These are phyloP conservation scores for Penicillium waksmanii DNA, from an alignment of 495 filamentous ascomycete genomes.

Conservation along the genomic window DNA sequence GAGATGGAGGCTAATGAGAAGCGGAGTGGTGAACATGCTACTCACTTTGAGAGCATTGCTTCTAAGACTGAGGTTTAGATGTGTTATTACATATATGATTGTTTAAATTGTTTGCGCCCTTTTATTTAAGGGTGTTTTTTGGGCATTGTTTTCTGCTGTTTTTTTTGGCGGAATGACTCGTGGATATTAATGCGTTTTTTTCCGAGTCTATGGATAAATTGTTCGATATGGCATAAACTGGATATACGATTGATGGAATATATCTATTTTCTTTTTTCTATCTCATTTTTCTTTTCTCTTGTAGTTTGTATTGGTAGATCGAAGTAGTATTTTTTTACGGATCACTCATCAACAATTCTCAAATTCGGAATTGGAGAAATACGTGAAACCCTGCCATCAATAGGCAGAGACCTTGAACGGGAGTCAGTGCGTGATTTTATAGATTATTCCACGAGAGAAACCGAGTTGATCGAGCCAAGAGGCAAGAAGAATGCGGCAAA, in stretches of 20 bases:
- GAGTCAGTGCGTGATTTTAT: too few species aligned
- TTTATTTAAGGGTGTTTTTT: too few species aligned
- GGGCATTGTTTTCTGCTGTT: not conserved
- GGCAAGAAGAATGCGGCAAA: too few species aligned
- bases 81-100: not conserved
- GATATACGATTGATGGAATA: constrained; percentile 4
- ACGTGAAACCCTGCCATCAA: too few species aligned
- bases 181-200: too few species aligned
- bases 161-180: not conserved
- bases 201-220: not conserved
- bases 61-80: constrained; percentile 24
- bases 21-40: constrained; percentile 27
- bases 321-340: not conserved
- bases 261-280: not conserved
- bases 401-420: too few species aligned
- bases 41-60: constrained; percentile 26
- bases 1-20: constrained; percentile 41
- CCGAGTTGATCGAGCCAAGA: too few species aligned
- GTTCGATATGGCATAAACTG: not conserved
- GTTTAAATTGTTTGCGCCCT: too few species aligned
- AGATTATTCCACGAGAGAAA: too few species aligned
- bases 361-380: too few species aligned
- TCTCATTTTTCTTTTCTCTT: not conserved
- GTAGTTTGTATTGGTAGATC: not conserved
- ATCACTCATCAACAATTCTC: not conserved